phyloP scores from a whole-genome alignment of 139 green algal genomes.

The Asterochloris sp. region DNA sequence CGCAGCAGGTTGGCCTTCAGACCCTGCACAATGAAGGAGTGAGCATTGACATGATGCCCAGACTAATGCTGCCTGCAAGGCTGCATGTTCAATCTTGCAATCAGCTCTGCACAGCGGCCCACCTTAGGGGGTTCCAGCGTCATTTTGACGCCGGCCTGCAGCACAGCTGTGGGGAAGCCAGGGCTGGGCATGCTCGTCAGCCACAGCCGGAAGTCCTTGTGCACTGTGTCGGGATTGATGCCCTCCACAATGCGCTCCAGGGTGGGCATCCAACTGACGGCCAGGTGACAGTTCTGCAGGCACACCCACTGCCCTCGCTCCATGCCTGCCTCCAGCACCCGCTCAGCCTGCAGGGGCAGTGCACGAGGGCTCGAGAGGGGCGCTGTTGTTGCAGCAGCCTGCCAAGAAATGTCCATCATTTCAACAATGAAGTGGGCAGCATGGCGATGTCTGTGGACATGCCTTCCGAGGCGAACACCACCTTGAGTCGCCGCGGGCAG shows the following conservation, averaged over 20 bases:
- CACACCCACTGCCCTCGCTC: constrained; percentile 78
- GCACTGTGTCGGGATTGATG: constrained; percentile 23
- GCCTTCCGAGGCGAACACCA: too few species aligned
- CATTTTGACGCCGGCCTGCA: constrained; percentile 76
- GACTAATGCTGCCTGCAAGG: not conserved
- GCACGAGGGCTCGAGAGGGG: too few species aligned
- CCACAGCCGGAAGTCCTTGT: constrained; percentile 85
- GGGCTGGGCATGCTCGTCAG: constrained; percentile 73
- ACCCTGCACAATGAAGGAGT: constrained; percentile 23
- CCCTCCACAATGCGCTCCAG: constrained; percentile 47
- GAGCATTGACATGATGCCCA: not conserved
- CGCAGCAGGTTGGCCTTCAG: constrained; percentile 71
- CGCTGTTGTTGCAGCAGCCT: too few species aligned
- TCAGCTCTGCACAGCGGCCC: not conserved
- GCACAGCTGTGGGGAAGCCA: constrained; percentile 61
- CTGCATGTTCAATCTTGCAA: too few species aligned
- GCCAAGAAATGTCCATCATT: too few species aligned
- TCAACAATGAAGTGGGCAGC: too few species aligned
- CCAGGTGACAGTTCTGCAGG: constrained; percentile 82
- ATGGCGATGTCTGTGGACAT: too few species aligned
- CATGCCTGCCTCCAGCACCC: constrained; percentile 43
- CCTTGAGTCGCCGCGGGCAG: too few species aligned
- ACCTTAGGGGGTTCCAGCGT: constrained; percentile 74
- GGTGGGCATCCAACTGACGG: constrained; percentile 63
- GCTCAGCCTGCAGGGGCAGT: constrained; percentile 27